These are phyloP conservation scores for Sordariomycetes sp. DNA, from an alignment of 2,329 filamentous ascomycete species.

Conservation along the genomic window DNA sequence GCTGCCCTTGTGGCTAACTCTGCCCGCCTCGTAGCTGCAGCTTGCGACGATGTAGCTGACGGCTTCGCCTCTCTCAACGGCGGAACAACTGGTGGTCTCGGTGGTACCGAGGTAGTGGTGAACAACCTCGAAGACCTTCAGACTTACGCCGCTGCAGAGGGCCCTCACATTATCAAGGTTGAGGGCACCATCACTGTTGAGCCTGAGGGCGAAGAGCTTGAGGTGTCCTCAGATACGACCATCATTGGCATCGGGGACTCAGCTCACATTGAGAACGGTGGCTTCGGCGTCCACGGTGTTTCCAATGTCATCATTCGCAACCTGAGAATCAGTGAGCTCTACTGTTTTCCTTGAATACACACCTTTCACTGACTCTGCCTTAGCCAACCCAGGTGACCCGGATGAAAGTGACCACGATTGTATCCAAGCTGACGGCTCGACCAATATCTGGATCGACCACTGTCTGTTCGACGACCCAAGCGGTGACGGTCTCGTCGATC, in stretches of 20 bases:
- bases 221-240: slow-evolving; percentile 11
- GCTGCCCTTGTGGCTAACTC: too few species aligned
- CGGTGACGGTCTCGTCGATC: slow-evolving; percentile 14
- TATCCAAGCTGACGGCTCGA: slow-evolving; percentile 11
- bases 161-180: slow-evolving; percentile 10
- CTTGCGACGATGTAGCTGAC: slow-evolving; percentile 6
- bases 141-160: slow-evolving; percentile 8
- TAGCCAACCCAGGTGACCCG: slow-evolving; percentile 2
- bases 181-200: slow-evolving; percentile 9
- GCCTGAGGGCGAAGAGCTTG: slow-evolving; percentile 9
- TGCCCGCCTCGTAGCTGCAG: neutral
- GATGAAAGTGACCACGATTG: slow-evolving; percentile 13
- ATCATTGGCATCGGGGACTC: slow-evolving; percentile 9
- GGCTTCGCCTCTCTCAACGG: slow-evolving; percentile 12
- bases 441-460: slow-evolving; percentile 17
- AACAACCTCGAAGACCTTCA: slow-evolving; percentile 9
- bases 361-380: slow-evolving; percentile 1
- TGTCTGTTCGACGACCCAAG: slow-evolving; percentile 10
- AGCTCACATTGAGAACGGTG: slow-evolving; percentile 8
- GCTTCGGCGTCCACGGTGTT: slow-evolving; percentile 7
- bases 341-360: slow-evolving; percentile 3
- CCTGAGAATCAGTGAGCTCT: slow-evolving; percentile 8
- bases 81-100: slow-evolving; percentile 10
- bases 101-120: slow-evolving; percentile 9
- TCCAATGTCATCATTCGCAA: slow-evolving; percentile 12